Evolutionary conservation across 75 land plant species (phyloP).

Genomic region (Cupressus sempervirens): DNA sequence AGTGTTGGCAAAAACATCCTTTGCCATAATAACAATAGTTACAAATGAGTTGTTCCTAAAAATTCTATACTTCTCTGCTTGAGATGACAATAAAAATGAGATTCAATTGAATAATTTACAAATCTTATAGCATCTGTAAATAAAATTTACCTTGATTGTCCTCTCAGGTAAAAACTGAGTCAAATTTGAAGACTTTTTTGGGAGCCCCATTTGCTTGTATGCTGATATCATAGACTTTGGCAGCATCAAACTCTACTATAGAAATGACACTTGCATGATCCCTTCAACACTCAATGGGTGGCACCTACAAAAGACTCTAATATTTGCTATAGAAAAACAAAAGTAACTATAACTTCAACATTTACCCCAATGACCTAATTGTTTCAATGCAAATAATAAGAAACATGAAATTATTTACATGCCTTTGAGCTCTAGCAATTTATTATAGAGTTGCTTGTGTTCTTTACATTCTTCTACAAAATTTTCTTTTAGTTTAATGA

Average conservation of each 20-base stretch:
- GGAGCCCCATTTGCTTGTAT: conserved; percentile 58
- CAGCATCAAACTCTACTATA: conserved; percentile 79
- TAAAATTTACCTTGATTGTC: too few species aligned
- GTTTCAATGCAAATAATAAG: too few species aligned
- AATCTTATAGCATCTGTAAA: too few species aligned
- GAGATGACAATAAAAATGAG: not conserved
- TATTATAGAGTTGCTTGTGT: conserved; percentile 65
- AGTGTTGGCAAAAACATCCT: conserved; percentile 80
- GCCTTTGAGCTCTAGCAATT: conserved; percentile 81
- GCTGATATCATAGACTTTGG: conserved; percentile 70
- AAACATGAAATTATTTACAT: not conserved
- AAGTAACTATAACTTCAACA: not conserved
- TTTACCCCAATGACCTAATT: too few species aligned
- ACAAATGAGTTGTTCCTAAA: not conserved
- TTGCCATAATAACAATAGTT: conserved; percentile 26
- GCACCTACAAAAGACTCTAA: conserved; percentile 92
- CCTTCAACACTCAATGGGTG: conserved; percentile 76
- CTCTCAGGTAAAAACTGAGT: conserved; percentile 80
- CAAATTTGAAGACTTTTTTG: conserved; percentile 86
- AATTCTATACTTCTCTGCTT: not conserved
- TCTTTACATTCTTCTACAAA: conserved; percentile 63
- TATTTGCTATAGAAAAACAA: conserved; percentile 62
- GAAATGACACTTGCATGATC: conserved; percentile 44
- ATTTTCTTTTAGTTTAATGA: conserved; percentile 47
- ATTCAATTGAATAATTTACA: not conserved